Conservation (phyloP, 1,284 basidiomycete genomes). For the Naganishia sp. region DNA sequence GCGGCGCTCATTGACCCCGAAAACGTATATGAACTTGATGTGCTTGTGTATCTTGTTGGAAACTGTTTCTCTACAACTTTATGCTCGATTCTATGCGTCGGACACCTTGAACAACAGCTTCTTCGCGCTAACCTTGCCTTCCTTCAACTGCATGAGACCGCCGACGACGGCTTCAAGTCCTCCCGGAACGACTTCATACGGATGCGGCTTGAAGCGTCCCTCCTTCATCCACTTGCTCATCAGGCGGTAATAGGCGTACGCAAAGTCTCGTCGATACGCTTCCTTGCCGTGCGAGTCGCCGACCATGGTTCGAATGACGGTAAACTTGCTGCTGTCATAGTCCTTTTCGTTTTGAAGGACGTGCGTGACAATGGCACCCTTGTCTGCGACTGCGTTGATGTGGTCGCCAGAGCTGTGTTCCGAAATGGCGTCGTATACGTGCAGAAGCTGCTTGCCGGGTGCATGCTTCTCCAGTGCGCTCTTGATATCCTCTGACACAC, state of each 20-base stretch:
- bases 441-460: constrained; percentile 19
- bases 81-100: constrained; percentile 4
- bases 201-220: constrained; percentile 23
- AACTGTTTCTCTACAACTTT: constrained; percentile 1
- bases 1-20: too few species aligned
- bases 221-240: constrained; percentile 25
- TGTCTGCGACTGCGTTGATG: constrained; percentile 10
- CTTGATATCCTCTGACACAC: constrained; percentile 32
- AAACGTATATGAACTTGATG: background rate
- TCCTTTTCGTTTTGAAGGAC: constrained; percentile 21
- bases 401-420: constrained; percentile 24
- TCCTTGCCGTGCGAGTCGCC: constrained; percentile 17
- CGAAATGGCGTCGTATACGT: constrained; percentile 31
- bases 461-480: constrained; percentile 25
- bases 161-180: constrained; percentile 28
- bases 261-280: constrained; percentile 21
- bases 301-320: constrained; percentile 27
- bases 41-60: background rate
- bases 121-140: constrained; percentile 28
- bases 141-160: constrained; percentile 28
- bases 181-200: constrained; percentile 24
- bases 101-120: constrained; percentile 29
- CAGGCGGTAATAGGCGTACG: constrained; percentile 22
- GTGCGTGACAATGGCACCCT: constrained; percentile 21
- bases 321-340: constrained; percentile 4